These are phyloP conservation scores for Alternaria gansuensis DNA, from an alignment of 2,329 filamentous ascomycete species.

Conservation along the genomic window DNA sequence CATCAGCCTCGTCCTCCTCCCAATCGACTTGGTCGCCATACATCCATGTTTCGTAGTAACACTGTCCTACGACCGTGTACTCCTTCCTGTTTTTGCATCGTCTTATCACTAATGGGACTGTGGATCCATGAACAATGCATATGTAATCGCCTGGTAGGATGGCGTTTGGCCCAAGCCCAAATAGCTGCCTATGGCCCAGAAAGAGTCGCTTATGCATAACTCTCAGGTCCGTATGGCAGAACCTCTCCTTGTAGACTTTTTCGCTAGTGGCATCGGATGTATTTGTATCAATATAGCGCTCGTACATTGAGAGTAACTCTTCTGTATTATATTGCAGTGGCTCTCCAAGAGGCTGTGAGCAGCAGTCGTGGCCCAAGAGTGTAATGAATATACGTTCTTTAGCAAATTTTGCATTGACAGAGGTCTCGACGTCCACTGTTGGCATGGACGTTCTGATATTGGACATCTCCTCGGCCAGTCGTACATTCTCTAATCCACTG, in stretches of 20 bases:
- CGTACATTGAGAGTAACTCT: constrained; percentile 6
- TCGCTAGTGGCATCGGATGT: neutral
- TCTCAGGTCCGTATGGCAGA: neutral
- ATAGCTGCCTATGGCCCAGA: neutral
- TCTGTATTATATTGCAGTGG: neutral
- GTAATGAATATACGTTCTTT: neutral
- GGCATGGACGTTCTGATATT: neutral
- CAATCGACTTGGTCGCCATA: constrained; percentile 15
- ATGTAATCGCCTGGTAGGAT: constrained; percentile 7
- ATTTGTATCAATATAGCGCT: neutral
- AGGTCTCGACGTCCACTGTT: neutral
- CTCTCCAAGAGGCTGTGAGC: neutral
- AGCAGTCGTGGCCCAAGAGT: neutral
- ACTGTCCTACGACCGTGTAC: constrained; percentile 8
- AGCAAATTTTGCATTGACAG: neutral
- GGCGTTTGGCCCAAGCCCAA: neutral
- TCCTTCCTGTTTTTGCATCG: neutral
- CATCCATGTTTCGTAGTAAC: constrained; percentile 13
- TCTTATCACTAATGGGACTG: constrained; percentile 11
- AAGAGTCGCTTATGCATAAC: constrained; percentile 2
- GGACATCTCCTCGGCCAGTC: constrained; percentile 1
- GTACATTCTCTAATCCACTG: neutral
- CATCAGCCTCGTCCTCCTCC: constrained; percentile 17
- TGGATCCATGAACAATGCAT: constrained; percentile 10
- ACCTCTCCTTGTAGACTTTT: neutral